Evolutionary conservation across 495 filamentous ascomycete genomes (phyloP), one percentile per base, ranked within the genome.

Genomic region (Tuber indicum): DNA sequence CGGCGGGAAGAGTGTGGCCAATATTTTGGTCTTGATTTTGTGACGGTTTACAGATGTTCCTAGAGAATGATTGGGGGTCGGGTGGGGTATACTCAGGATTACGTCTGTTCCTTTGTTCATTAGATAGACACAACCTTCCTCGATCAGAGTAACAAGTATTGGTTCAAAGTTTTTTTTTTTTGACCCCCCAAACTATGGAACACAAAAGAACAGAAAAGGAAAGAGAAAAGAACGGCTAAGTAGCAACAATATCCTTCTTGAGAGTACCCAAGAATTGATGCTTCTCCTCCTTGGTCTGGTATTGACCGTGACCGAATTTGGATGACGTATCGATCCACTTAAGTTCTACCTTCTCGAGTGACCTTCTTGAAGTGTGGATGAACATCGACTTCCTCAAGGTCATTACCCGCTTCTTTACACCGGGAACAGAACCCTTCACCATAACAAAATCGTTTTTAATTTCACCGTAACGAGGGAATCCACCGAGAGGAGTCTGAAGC

Each of bases 261-360:
- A 99, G 92, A 71, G 94, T 96, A 87, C 96, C 96, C 87, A 97
- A 83, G 89, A 91, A 94, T 84, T 90, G 87, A 87, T 91, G 91
- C 94, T 99, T 99, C 92, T 99, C 96, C 85, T 92, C 92, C 84
- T 91, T 87, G 73, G 94, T 98, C 89, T 99, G 96, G 92, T 97
- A 99, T 85, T 93, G 96, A 91, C 96, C 96, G 89, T 99, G 96
- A 86, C 96, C 96, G 89, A 98, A 99, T 91, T 99, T 97, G 87
- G 94, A 97, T 71, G 94, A 97, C 81, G 96, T 99, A 85, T 99
- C 96, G 90, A 99, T 98, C 96, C 96, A 99, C 88, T 99, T 99
- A 87, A 99, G 92, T 78, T 98, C 94, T 84, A 98, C 91, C 92
- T 98, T 98, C 92, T 99, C 96, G 85, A 96, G 89, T 58, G 96